Percentiles rank a stretch among this genome's conserved stretches.
These are phyloP conservation scores for Uncinocarpus reesii DNA, from an alignment of 2,329 filamentous ascomycete genomes.

Conservation along the genomic window DNA sequence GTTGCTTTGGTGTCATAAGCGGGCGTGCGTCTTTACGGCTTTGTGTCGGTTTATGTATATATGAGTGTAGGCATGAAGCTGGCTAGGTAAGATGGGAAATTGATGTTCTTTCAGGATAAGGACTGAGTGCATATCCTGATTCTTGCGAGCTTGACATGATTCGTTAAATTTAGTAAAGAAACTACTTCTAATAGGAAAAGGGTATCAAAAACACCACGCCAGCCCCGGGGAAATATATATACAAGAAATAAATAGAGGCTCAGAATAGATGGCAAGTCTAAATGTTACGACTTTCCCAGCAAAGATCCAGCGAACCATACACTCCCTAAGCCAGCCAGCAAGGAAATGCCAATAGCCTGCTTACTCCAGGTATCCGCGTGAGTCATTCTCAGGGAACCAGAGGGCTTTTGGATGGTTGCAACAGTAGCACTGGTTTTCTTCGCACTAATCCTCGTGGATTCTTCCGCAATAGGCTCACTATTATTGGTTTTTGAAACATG, in stretches of 20 bases:
- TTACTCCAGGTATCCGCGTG: slow-evolving; percentile 21
- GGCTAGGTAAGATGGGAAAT: not conserved
- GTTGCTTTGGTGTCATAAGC: slow-evolving; percentile 1
- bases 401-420: slow-evolving; percentile 6
- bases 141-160: not conserved
- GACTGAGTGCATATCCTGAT: not conserved
- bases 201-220: slow-evolving; percentile 7
- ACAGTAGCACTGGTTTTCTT: not conserved
- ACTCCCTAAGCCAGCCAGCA: slow-evolving; percentile 23
- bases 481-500: slow-evolving; percentile 20
- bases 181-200: not conserved
- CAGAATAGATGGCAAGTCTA: not conserved
- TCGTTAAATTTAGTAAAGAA: not conserved
- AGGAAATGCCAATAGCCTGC: slow-evolving; percentile 20
- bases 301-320: slow-evolving; percentile 22
- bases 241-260: slow-evolving; percentile 3
- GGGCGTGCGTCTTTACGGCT: not conserved
- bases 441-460: not conserved
- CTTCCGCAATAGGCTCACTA: slow-evolving; percentile 12
- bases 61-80: slow-evolving; percentile 6
- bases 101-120: not conserved
- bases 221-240: not conserved
- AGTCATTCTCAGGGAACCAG: slow-evolving; percentile 18
- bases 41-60: slow-evolving; percentile 13
- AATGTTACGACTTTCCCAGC: slow-evolving; percentile 3